Base-by-base conservation (phyloP, 805 yeast genomes). In the Saccharomyces eubayanus region DNA sequence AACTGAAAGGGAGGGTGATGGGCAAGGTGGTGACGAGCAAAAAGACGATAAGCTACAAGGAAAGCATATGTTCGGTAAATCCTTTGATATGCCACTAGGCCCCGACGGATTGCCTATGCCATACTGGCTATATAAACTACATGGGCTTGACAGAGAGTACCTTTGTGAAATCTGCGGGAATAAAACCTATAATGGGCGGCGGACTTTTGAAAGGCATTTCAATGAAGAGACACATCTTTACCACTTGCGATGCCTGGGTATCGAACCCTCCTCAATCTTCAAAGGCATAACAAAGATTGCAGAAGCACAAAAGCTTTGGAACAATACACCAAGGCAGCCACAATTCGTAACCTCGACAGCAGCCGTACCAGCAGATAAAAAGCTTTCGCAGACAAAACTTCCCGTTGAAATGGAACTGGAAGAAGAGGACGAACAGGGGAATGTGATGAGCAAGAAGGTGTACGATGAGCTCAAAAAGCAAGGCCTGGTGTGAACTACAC, bases 71-170 rank as follows among this genome's bases (percentile, higher is more conserved):
- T 41, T 54, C 6, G 55, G 48, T 12, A 53, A 53, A 9, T 47
- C 59, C 3, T 72, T 80, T 53, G 80, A 84, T 53, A 68, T 88
- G 53, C 96, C 96, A 0, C 51, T 88, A 0, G 98, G 96, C 0
- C 79, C 87, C 20, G 97, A 91, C 69, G 97, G 97, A 0, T 79
- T 77, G 45, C 97, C 97, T 0, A 89, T 94, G 29, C 99, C 99
- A 1, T 82, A 77, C 52, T 94, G 99, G 99, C 74, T 94, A 29
- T 91, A 82, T 75, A 94, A 91, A 68, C 73, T 91, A 47, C 90
- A 89, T 62, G 99, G 99, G 0, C 74, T 91, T 10, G 87, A 87
- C 53, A 77, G 80, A 46, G 81, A 79, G 51, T 88, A 82, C 61
- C 62, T 70, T 0, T 94, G 99, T 67, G 97, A 94, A 69, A 80